Base-by-base conservation (phyloP, 2,329 filamentous ascomycete genomes). In the Scytalidium lignicola region DNA sequence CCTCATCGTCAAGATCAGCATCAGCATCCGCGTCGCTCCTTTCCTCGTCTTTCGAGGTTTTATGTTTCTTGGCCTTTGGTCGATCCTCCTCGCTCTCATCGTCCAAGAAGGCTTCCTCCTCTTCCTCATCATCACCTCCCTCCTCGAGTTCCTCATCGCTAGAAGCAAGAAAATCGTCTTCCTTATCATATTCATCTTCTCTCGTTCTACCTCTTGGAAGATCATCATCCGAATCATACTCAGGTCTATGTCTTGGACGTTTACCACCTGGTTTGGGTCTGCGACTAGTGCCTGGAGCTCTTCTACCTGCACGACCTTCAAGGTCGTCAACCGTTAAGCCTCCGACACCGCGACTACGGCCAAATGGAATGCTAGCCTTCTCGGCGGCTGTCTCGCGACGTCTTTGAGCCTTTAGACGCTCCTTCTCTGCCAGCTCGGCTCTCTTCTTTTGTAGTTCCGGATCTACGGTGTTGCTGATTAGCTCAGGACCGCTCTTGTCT, bases 171-270 rank as follows among this genome's bases (percentile, higher is more conserved):
- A 92, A 92, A 50, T 85, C 88, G 61, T 92, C 88, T 28, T 86
- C 86, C 62, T 85, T 77, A 54, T 91, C 87, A 62, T 92, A 92
- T 58, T 89, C 85, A 55, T 91, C 85, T 51, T 85, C 78, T 46
- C 80, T 78, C 26, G 76, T 76, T 43, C 60, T 50, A 18, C 62
- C 42, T 32, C 78, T 76, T 15, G 81, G 80, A 29, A 83, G 73
- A 51, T 88, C 86, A 57, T 89, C 86, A 58, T 90, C 88, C 8
- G 88, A 88, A 59, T 91, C 86, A 52, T 89, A 87, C 57, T 88
- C 86, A 51, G 75, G 72, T 37, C 75, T 73, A 26, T 74, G 73
- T 59, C 75, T 73, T 68, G 79, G 80, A 42, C 77, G 78, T 23
- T 70, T 66, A 12, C 69, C 66, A 10, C 77, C 76, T 0, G 74